These are phyloP conservation scores for Xerocomus brunneocitrinus DNA, from an alignment of 768 basidiomycete genomes.

Conservation along the genomic window DNA sequence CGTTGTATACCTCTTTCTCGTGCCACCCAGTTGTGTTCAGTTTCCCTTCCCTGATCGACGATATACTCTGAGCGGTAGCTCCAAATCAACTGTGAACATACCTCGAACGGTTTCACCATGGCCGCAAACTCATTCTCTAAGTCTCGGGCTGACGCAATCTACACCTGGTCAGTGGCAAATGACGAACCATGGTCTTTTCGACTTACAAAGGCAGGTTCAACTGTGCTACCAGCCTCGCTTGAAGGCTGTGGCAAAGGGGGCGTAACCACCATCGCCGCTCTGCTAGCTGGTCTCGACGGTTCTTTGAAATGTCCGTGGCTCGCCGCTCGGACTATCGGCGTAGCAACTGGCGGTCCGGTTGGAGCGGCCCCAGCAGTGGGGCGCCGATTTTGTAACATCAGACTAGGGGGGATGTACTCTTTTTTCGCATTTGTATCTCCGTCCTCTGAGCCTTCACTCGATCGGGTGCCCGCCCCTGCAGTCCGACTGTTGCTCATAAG, in stretches of 20 bases:
- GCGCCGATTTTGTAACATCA: conserved; percentile 51
- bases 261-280: conserved; percentile 44
- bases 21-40: conserved; percentile 90
- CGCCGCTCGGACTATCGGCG: conserved; percentile 38
- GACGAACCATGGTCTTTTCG: background rate
- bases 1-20: conserved; percentile 74
- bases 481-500: conserved; percentile 45
- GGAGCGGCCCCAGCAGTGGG: conserved; percentile 37
- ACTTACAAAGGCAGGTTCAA: conserved; percentile 69
- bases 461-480: conserved; percentile 39
- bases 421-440: conserved; percentile 33
- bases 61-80: background rate
- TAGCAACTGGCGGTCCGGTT: conserved; percentile 22
- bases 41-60: conserved; percentile 79
- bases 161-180: conserved; percentile 2
- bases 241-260: conserved; percentile 40
- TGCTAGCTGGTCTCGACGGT: conserved; percentile 54
- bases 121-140: conserved; percentile 78
- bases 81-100: conserved; percentile 27
- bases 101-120: conserved; percentile 82
- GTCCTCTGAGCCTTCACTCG: conserved; percentile 62
- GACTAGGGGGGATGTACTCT: conserved; percentile 74
- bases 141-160: conserved; percentile 85
- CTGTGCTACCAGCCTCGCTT: conserved; percentile 41
- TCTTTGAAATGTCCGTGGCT: conserved; percentile 51